Conservation (phyloP, 129 eudicot genomes). For the Arctium minus region DNA sequence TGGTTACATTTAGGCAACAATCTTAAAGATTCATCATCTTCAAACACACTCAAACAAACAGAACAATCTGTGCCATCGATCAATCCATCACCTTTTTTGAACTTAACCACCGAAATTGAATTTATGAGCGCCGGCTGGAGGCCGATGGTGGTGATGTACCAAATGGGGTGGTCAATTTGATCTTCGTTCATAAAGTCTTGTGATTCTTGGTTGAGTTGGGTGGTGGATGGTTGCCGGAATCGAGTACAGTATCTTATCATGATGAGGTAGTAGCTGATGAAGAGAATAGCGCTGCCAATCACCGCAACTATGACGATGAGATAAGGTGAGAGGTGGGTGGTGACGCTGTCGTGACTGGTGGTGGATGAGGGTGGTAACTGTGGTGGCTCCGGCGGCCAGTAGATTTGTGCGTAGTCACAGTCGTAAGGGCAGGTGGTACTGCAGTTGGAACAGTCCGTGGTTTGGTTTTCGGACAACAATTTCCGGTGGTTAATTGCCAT, state of each 20-base stretch:
- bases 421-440: constrained; percentile 24
- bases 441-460: constrained; percentile 23
- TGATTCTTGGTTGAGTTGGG: neutral
- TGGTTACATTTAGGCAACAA: constrained; percentile 62
- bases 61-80: constrained; percentile 46
- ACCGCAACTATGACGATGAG: constrained; percentile 25
- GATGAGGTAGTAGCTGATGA: constrained; percentile 36
- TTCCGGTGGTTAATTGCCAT: constrained; percentile 39
- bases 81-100: constrained; percentile 29
- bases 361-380: constrained; percentile 3
- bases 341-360: neutral
- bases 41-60: constrained; percentile 53
- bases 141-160: constrained; percentile 57
- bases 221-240: constrained; percentile 7
- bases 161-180: constrained; percentile 46
- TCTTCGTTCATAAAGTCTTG: constrained; percentile 27
- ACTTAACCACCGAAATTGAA: constrained; percentile 37
- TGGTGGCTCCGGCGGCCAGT: constrained; percentile 6
- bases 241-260: constrained; percentile 24
- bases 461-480: constrained; percentile 22
- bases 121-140: constrained; percentile 41
- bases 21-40: constrained; percentile 40
- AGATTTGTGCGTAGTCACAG: constrained; percentile 24
- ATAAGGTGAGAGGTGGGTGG: constrained; percentile 23
- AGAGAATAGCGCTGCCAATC: constrained; percentile 23